Evolutionary conservation across 306 rosid genomes (phyloP), one percentile per base, ranked within the genome.

Genomic region (Cajanus cajan): DNA sequence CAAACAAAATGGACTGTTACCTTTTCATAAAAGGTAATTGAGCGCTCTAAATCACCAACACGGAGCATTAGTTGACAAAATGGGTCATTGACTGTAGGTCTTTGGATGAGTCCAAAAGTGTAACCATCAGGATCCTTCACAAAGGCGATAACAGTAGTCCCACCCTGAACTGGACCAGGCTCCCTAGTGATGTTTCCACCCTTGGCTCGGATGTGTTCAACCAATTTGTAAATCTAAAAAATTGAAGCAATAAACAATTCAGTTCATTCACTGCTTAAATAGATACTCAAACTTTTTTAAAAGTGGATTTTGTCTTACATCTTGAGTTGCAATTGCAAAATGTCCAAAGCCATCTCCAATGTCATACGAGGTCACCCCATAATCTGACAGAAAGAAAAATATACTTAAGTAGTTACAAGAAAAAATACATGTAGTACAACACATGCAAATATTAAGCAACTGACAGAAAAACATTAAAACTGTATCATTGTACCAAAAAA

Each of bases 91-190:
- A 91, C 78, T 54, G 85, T 43, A 25, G 85, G 85, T 82, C 97
- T 87, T 82, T 95, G 96, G 74, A 95, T 85, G 36, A 95, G 88
- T 71, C 82, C 96, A 83, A 95, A 95, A 21, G 34, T 39, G 76
- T 95, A 95, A 79, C 98, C 98, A 86, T 95, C 98, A 16, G 98
- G 98, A 78, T 95, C 98, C 87, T 95, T 95, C 59, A 88, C 94
- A 85, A 88, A 92, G 67, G 98, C 96, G 64, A 90, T 88, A 58
- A 91, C 80, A 44, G 85, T 7, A 41, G 85, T 73, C 45, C 97
- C 98, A 1, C 98, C 98, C 19, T 92, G 85, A 59, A 91, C 88
- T 16, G 97, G 97, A 51, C 94, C 95, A 37, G 98, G 90, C 85
- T 92, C 98, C 77, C 96, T 87, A 2, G 96, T 95, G 85, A 92